These are phyloP conservation scores for Globisporangium mamillatum DNA, from an alignment of 352 stramenopile genomes.

Conservation along the genomic window DNA sequence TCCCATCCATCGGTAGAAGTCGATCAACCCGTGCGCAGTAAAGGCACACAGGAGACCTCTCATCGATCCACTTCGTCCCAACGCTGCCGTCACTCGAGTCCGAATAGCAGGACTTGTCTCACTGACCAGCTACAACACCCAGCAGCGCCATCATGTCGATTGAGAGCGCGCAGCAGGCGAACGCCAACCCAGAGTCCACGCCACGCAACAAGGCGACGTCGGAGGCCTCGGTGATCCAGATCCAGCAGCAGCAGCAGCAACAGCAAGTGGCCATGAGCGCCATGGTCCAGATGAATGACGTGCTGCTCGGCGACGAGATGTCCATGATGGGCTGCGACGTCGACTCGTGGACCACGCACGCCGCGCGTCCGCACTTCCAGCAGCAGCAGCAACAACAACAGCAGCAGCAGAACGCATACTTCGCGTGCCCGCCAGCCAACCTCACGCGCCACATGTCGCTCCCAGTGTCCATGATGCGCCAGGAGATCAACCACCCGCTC, in stretches of 20 bases:
- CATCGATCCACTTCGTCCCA: background rate
- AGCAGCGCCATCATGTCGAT: slow-evolving; percentile 36
- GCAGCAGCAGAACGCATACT: slow-evolving; percentile 23
- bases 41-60: background rate
- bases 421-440: slow-evolving; percentile 43
- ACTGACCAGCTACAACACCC: background rate
- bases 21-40: background rate
- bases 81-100: slow-evolving; percentile 2
- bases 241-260: slow-evolving; percentile 18
- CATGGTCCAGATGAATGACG: slow-evolving; percentile 34
- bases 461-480: slow-evolving; percentile 49
- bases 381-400: slow-evolving; percentile 23
- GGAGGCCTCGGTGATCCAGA: background rate
- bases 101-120: slow-evolving; percentile 19
- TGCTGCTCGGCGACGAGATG: slow-evolving; percentile 61
- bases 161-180: slow-evolving; percentile 28
- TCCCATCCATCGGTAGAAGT: background rate
- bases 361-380: slow-evolving; percentile 35
- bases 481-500: slow-evolving; percentile 21
- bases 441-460: slow-evolving; percentile 74
- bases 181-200: slow-evolving; percentile 24
- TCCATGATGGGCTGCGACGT: slow-evolving; percentile 68
- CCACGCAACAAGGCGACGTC: slow-evolving; percentile 14
- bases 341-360: slow-evolving; percentile 39
- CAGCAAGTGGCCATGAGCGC: slow-evolving; percentile 23